phyloP scores from a whole-genome alignment of 2,329 filamentous ascomycete genomes.

The Scopulariopsis brevicaulis region DNA sequence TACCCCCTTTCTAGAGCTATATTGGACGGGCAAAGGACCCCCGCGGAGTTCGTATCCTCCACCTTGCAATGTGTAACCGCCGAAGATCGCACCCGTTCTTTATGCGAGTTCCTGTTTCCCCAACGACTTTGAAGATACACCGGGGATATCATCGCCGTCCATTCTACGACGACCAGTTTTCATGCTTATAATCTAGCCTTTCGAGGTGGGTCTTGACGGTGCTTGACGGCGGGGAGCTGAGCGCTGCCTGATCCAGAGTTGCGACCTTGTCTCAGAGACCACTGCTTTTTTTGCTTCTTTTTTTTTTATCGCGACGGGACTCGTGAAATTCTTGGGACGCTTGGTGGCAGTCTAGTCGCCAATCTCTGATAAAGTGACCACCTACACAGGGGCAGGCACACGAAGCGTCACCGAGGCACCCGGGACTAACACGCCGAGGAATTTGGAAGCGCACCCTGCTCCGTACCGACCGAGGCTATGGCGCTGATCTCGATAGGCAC shows the following conservation, averaged over 20 bases:
- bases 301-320: no score
- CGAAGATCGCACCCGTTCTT: not conserved
- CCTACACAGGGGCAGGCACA: not conserved
- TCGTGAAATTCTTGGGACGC: no score
- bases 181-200: no score
- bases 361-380: not conserved
- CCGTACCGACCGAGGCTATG: not conserved
- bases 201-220: no score
- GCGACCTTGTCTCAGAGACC: no score
- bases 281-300: no score
- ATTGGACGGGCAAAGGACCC: not conserved
- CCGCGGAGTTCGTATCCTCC: not conserved
- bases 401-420: not conserved
- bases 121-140: no score
- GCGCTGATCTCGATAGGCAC: constrained; percentile 1
- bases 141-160: no score
- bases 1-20: not conserved
- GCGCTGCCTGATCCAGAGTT: no score
- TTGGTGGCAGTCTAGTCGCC: not conserved
- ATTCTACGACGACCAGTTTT: no score
- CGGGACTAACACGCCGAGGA: not conserved
- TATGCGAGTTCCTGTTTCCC: not conserved
- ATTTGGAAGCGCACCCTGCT: not conserved
- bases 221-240: no score
- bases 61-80: not conserved